Evolutionary conservation across 192 early-diverging fungal species (phyloP), one percentile per base, ranked within the genome.

Genomic region (Chytriomyces hyalinus): DNA sequence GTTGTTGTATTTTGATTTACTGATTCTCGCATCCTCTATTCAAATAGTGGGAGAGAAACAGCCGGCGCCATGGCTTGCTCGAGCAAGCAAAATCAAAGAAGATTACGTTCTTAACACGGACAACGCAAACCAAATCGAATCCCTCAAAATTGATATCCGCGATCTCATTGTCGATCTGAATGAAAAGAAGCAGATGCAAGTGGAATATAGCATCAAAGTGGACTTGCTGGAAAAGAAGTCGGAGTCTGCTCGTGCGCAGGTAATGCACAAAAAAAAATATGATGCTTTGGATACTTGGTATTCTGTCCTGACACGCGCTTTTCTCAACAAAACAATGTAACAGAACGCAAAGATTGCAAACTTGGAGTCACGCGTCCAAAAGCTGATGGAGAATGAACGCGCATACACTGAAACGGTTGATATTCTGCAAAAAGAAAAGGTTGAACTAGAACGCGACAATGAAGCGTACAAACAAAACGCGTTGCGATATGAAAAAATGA

Each of bases 161-260:
- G 91, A 90, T 48, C 84, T 98, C 6, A 88, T 93, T 49, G 91
- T 91, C 50, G 93, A 95, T 63, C 80, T 91, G 20, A 94, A 93
- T 57, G 36, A 89, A 69, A 96, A 94, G 86, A 94, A 97, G 70
- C 90, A 95, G 87, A 67, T 83, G 10, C 74, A 95, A 48, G 92
- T 93, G 79, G 95, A 97, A 80, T 81, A 79, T 15, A 73, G 78
- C 44, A 88, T 95, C 65, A 92, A 92, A 79, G 88, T 94, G 5
- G 92, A 93, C 59, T 78, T 95, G 66, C 88, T 95, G n/a, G 94
- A 94, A 80, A 94, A 91, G 80, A 89, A 93, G 36, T 87, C 88
- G 62, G 93, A 92, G 61, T 46, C 49, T n/a, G 2, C 61, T 11
- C 8, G 36, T 5, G 61, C 62, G 11, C 24, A 49, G 49, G 81